Evolutionary conservation across 495 filamentous ascomycete genomes (phyloP).

Genomic region (Penicillium malachiteum): DNA sequence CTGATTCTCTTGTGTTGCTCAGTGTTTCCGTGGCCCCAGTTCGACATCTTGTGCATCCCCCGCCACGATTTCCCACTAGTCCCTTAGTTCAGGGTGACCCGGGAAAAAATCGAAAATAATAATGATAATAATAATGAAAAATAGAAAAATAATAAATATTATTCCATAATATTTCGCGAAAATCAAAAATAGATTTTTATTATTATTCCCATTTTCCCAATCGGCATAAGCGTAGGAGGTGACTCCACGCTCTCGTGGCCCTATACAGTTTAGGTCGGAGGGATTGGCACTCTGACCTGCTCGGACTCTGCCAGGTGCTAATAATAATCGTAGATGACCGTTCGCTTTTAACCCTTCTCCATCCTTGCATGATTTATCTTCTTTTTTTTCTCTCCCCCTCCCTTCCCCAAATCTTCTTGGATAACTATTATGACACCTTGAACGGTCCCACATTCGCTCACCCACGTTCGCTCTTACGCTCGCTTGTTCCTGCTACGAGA

Average conservation of each 20-base stretch:
- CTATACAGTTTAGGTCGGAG: slow-evolving; percentile 23
- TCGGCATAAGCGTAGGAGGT: slow-evolving; percentile 6
- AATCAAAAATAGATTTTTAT: neutral
- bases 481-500: slow-evolving; percentile 44
- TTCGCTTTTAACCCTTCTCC: slow-evolving; percentile 29
- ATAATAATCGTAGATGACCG: slow-evolving; percentile 27
- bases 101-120: neutral
- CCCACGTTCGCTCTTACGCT: slow-evolving; percentile 47
- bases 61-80: slow-evolving; percentile 34
- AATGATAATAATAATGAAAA: neutral
- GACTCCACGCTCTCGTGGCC: slow-evolving; percentile 28
- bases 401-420: slow-evolving; percentile 17
- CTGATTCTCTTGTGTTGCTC: neutral
- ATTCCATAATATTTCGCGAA: neutral
- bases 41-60: slow-evolving; percentile 30
- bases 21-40: slow-evolving; percentile 4
- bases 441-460: slow-evolving; percentile 42
- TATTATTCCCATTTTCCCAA: slow-evolving; percentile 6
- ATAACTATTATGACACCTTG: slow-evolving; percentile 35
- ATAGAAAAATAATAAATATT: slow-evolving; percentile 5
- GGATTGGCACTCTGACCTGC: slow-evolving; percentile 27
- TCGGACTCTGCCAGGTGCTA: slow-evolving; percentile 18
- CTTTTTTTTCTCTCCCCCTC: slow-evolving; percentile 14
- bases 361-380: slow-evolving; percentile 23
- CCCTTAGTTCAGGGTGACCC: neutral